A percentile compares a stretch with the other conserved stretches of the same genome.
These are phyloP conservation scores for Lepidopterella palustris DNA, from an alignment of 495 filamentous ascomycete species.

Conservation along the genomic window DNA sequence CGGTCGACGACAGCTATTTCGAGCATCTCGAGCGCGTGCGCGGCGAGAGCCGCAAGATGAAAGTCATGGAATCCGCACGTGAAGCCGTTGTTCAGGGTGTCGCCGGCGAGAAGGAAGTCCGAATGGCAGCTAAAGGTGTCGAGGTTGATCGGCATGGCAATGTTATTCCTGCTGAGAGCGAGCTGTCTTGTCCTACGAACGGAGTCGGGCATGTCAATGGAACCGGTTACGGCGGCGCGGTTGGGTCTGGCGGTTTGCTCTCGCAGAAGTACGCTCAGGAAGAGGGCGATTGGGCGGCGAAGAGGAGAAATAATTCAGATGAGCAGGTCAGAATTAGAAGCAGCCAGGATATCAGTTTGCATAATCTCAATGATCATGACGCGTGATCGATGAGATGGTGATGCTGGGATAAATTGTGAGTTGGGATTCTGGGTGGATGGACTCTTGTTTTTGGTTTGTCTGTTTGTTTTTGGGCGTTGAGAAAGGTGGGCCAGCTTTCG, in stretches of 20 bases:
- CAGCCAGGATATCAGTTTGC: slow-evolving; percentile 36
- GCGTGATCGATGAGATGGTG: neutral
- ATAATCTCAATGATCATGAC: slow-evolving; percentile 37
- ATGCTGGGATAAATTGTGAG: neutral
- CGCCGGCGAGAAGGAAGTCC: slow-evolving; percentile 54
- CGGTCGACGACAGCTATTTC: slow-evolving; percentile 78
- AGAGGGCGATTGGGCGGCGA: neutral
- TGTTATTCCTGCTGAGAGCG: slow-evolving; percentile 40
- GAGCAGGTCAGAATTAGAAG: slow-evolving; percentile 6
- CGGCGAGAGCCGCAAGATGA: slow-evolving; percentile 66
- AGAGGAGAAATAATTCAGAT: slow-evolving; percentile 4
- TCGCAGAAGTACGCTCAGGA: neutral
- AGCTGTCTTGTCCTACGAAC: slow-evolving; percentile 1
- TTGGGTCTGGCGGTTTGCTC: neutral
- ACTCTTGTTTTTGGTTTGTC: no score
- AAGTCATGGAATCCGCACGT: slow-evolving; percentile 61
- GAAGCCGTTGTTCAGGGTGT: slow-evolving; percentile 62
- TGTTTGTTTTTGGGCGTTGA: no score
- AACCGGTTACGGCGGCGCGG: slow-evolving; percentile 7
- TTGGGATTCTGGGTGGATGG: no score
- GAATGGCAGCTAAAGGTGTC: slow-evolving; percentile 58
- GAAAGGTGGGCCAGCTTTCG: no score
- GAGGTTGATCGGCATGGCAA: slow-evolving; percentile 52
- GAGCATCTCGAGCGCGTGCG: slow-evolving; percentile 71
- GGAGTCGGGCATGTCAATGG: slow-evolving; percentile 7